Evolutionary conservation across 768 basidiomycete genomes (phyloP), one percentile per base, ranked within the genome.

Genomic region (Phlebiopsis flavidoalba): DNA sequence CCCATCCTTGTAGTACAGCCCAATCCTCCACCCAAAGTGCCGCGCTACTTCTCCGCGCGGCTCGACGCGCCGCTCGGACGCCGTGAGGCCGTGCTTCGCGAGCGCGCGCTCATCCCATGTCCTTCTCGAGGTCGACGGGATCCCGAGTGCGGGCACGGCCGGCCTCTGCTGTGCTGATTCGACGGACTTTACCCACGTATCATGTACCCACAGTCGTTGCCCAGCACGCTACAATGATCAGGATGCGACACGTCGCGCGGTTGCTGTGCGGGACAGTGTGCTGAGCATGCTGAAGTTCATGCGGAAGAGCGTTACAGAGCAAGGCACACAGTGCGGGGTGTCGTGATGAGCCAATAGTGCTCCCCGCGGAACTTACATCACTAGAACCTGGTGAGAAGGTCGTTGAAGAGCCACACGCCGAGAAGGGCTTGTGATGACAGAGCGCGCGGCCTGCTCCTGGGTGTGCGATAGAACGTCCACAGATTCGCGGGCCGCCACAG

Each of bases 391-490:
- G 84, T 90, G 47, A 94, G 76, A 60, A 89, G 64, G 68, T 95
- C 93, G 5, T 78, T 75, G 71, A 94, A 93, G 17, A 91, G 73
- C 79, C 80, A 85, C 21, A 91, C 87, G 7, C 90, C 91, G 22
- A 93, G 74, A 40, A 91, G 74, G 15, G 91, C 93, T 71, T 95
- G 93, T n/a, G 22, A 95, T 76, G 19, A 93, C 93, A 7, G 90
- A 90, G 59, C 89, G 80, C 8, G 88, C 88, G 31, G 91, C 88
- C 91, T 89, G 48, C 22, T n/a, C n/a, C n/a, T n/a, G n/a, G n/a
- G n/a, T n/a, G 6, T 31, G 26, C 54, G 33, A 51, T 14, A 46
- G n/a, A n/a, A 40, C 49, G n/a, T 12, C n/a, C 49, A 50, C 24
- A n/a, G 35, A 37, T 19, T 19, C 8, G 10, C 14, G 22, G 17